Evolutionary conservation across 306 rosid species (phyloP).

Genomic region (Rubus parviflorus): DNA sequence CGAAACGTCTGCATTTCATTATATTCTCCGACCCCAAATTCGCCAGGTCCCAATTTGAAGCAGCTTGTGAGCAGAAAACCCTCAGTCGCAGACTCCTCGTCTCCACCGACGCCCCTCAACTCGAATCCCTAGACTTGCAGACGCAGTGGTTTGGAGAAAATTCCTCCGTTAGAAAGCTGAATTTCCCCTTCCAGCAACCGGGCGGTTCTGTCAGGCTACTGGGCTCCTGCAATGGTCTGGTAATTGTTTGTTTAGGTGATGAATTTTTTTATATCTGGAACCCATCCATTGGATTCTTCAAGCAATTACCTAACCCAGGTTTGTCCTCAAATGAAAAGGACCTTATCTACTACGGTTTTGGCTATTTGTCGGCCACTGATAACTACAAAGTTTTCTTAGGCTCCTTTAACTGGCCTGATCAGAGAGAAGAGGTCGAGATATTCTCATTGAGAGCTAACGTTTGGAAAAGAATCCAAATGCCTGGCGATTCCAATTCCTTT

Average conservation of each 20-base stretch:
- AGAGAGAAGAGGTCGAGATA: background rate
- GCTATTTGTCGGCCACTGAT: background rate
- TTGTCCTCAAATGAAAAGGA: background rate
- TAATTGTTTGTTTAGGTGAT: too few relatives aligned
- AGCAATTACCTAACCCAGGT: background rate
- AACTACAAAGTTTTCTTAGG: background rate
- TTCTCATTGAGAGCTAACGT: background rate
- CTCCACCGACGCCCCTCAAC: background rate
- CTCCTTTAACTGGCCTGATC: too few relatives aligned
- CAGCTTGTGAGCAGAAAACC: too few relatives aligned
- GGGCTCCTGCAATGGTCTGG: too few relatives aligned
- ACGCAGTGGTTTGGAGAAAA: too few relatives aligned
- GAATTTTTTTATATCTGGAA: too few relatives aligned
- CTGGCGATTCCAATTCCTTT: too few relatives aligned
- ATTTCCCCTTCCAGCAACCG: too few relatives aligned
- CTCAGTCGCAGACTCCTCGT: background rate
- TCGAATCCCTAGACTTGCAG: background rate
- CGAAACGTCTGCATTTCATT: background rate
- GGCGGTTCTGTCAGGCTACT: too few relatives aligned
- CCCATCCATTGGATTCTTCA: background rate
- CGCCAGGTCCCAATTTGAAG: background rate
- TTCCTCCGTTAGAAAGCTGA: too few relatives aligned
- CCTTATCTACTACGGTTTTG: background rate
- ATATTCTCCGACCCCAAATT: background rate
- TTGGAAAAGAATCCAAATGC: background rate